phyloP scores from a whole-genome alignment of 2,329 filamentous ascomycete species.

The Arachnomyces sp. region DNA sequence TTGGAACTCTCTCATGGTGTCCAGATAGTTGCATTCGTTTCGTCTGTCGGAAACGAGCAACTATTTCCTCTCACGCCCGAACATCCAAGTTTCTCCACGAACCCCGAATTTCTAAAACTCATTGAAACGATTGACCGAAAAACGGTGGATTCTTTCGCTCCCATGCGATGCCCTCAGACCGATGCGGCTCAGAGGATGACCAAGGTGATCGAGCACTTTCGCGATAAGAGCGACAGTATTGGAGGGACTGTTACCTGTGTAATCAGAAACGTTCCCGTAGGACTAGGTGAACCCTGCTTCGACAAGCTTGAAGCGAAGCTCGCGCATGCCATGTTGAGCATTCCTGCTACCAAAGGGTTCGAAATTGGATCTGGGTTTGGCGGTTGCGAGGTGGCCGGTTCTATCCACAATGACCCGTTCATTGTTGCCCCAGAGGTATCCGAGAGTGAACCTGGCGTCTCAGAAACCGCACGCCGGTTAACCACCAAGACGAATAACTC shows the following conservation, averaged over 20 bases:
- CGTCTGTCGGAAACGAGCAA: slow-evolving; percentile 71
- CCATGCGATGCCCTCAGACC: slow-evolving; percentile 74
- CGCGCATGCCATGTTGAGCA: slow-evolving; percentile 88
- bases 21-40: slow-evolving; percentile 85
- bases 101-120: slow-evolving; percentile 70
- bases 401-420: slow-evolving; percentile 87
- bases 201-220: slow-evolving; percentile 65
- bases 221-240: slow-evolving; percentile 76
- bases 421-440: slow-evolving; percentile 48
- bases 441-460: slow-evolving; percentile 11
- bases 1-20: slow-evolving; percentile 69
- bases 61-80: slow-evolving; percentile 64
- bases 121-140: slow-evolving; percentile 63
- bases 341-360: slow-evolving; percentile 91
- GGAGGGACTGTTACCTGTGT: slow-evolving; percentile 93
- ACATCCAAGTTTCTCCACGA: slow-evolving; percentile 60
- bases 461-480: slow-evolving; percentile 46
- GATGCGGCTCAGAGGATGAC: slow-evolving; percentile 63
- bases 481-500: slow-evolving; percentile 91
- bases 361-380: slow-evolving; percentile 90
- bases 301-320: slow-evolving; percentile 90
- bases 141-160: slow-evolving; percentile 74
- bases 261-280: slow-evolving; percentile 73
- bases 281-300: slow-evolving; percentile 88
- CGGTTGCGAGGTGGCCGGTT: slow-evolving; percentile 77